A percentile compares a stretch with the other conserved stretches of the same genome.
These are phyloP conservation scores for Trapa incisa DNA, from an alignment of 345 rosid genomes.

Conservation along the genomic window DNA sequence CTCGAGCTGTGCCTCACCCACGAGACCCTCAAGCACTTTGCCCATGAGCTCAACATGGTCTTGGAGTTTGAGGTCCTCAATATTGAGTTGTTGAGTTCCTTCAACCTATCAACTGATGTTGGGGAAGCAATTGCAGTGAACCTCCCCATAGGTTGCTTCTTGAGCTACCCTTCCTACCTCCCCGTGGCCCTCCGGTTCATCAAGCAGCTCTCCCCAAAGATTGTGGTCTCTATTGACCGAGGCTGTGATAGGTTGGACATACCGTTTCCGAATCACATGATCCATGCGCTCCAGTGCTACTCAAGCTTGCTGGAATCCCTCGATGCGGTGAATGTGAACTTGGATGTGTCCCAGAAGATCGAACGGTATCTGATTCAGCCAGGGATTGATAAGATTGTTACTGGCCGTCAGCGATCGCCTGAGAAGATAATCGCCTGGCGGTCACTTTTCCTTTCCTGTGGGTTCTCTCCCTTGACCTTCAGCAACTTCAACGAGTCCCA, in stretches of 20 bases:
- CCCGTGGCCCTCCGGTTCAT: conserved; percentile 54
- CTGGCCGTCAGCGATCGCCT: conserved; percentile 45
- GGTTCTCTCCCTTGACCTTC: conserved; percentile 51
- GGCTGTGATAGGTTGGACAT: conserved; percentile 72
- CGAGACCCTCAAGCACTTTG: conserved; percentile 59
- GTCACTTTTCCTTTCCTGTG: conserved; percentile 53
- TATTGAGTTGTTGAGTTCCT: conserved; percentile 43
- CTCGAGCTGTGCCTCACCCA: conserved; percentile 58
- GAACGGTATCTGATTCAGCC: conserved; percentile 75
- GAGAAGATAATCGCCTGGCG: conserved; percentile 60
- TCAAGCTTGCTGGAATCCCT: conserved; percentile 61
- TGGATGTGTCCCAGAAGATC: conserved; percentile 63
- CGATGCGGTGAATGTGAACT: conserved; percentile 63
- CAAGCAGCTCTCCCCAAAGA: conserved; percentile 66
- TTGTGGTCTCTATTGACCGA: conserved; percentile 66
- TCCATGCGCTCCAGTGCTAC: conserved; percentile 58
- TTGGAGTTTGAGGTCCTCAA: conserved; percentile 55
- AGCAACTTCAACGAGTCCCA: conserved; percentile 79
- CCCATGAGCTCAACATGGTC: conserved; percentile 53
- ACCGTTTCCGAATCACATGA: conserved; percentile 61
- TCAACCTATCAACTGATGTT: conserved; percentile 24
- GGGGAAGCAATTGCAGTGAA: conserved; percentile 66
- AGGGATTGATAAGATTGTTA: conserved; percentile 44
- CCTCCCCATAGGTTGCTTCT: conserved; percentile 50
- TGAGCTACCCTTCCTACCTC: conserved; percentile 37